These are phyloP conservation scores for Penicillium expansum DNA, from an alignment of 2,329 filamentous ascomycete genomes.

Conservation along the genomic window DNA sequence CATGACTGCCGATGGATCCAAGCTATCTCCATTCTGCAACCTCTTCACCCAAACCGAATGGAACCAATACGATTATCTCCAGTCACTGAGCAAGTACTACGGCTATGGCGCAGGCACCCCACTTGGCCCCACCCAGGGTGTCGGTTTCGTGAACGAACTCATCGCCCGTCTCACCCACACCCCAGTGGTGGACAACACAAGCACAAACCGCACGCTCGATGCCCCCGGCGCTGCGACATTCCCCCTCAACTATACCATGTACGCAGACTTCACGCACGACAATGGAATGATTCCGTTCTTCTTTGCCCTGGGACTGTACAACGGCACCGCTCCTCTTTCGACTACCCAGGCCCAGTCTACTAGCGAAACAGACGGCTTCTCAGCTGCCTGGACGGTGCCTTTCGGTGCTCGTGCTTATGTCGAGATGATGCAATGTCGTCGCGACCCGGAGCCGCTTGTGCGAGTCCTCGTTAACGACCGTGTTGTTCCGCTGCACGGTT, in stretches of 20 bases:
- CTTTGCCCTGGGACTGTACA: slow-evolving; percentile 75
- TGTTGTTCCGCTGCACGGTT: slow-evolving; percentile 69
- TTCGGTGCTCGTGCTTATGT: slow-evolving; percentile 80
- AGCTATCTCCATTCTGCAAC: slow-evolving; percentile 68
- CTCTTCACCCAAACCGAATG: slow-evolving; percentile 74
- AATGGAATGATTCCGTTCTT: slow-evolving; percentile 79
- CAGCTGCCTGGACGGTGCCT: slow-evolving; percentile 74
- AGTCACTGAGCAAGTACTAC: slow-evolving; percentile 81
- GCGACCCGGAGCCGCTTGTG: slow-evolving; percentile 63
- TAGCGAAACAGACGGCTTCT: slow-evolving; percentile 62
- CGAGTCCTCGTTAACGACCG: slow-evolving; percentile 80
- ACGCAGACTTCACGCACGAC: slow-evolving; percentile 90
- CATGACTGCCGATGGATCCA: slow-evolving; percentile 46
- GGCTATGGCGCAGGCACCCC: slow-evolving; percentile 73
- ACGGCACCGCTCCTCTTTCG: slow-evolving; percentile 57
- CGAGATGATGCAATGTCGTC: slow-evolving; percentile 74
- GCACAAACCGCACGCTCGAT: slow-evolving; percentile 76
- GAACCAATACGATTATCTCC: slow-evolving; percentile 75
- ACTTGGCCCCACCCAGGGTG: slow-evolving; percentile 78
- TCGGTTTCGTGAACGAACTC: slow-evolving; percentile 85
- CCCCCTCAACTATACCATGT: slow-evolving; percentile 66
- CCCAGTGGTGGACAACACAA: slow-evolving; percentile 70
- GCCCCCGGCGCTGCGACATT: slow-evolving; percentile 62
- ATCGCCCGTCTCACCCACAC: slow-evolving; percentile 71
- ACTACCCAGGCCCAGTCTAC: slow-evolving; percentile 51